A percentile compares a stretch with the other conserved stretches of the same genome.
Conservation (phyloP, 73 alveolate genomes). For the Blepharisma stoltei region DNA sequence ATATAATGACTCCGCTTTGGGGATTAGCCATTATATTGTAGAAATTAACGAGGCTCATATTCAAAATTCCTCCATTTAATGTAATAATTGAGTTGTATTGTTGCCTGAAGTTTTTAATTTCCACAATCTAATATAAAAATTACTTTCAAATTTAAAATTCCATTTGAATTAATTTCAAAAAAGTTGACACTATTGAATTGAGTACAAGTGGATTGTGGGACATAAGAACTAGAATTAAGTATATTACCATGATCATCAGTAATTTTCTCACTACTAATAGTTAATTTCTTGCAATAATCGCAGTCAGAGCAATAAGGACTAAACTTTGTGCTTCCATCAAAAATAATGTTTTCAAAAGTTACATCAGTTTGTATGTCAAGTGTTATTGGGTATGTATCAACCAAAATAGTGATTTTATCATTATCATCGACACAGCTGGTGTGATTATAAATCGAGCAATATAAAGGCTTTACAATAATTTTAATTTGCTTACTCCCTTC, state of each 20-base stretch:
- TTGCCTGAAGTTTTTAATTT: neutral
- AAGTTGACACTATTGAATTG: neutral
- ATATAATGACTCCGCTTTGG: too few species aligned
- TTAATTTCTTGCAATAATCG: neutral
- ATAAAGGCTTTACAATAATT: too few species aligned
- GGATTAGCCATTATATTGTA: too few species aligned
- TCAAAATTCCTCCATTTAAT: too few species aligned
- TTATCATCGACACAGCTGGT: too few species aligned
- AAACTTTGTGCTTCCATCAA: neutral
- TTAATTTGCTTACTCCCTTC: too few species aligned
- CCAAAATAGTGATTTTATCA: neutral
- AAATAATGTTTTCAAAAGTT: neutral
- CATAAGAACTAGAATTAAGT: neutral
- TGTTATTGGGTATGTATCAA: neutral
- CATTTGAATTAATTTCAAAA: neutral
- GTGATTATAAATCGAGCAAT: too few species aligned
- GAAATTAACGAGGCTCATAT: too few species aligned
- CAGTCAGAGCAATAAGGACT: neutral
- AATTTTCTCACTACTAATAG: neutral
- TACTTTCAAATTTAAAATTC: neutral
- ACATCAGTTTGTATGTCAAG: neutral
- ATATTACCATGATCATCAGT: neutral
- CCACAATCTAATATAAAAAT: neutral
- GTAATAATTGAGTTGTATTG: constrained; percentile 1
- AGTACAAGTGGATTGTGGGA: neutral